Evolutionary conservation across 1,284 basidiomycete species (phyloP).

Genomic region (Filobasidium uniguttulatum): DNA sequence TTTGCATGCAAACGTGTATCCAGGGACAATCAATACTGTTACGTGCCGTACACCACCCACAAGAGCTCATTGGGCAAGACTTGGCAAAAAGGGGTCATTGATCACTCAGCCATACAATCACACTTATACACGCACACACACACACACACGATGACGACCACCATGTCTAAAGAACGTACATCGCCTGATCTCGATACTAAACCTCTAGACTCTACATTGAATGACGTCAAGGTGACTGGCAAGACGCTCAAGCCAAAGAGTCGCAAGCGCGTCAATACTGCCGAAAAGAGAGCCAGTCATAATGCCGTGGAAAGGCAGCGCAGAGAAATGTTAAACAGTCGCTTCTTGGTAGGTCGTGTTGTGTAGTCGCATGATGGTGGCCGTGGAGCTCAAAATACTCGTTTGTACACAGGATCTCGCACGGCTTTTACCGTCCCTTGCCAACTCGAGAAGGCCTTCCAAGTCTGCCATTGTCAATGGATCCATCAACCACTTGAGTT

Average conservation of each 20-base stretch:
- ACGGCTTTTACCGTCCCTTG: conserved; percentile 72
- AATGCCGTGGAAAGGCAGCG: conserved; percentile 88
- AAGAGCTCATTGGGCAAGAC: neutral
- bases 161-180: neutral
- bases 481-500: conserved; percentile 67
- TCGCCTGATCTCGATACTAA: neutral
- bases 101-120: conserved; percentile 6
- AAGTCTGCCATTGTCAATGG: conserved; percentile 92
- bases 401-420: conserved; percentile 66
- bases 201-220: too few relatives aligned
- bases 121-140: neutral
- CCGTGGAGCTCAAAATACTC: too few relatives aligned
- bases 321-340: conserved; percentile 75
- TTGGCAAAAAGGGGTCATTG: conserved; percentile 14
- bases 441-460: conserved; percentile 74
- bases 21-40: conserved; percentile 17
- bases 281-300: conserved; percentile 82
- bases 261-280: conserved; percentile 67
- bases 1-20: conserved; percentile 11
- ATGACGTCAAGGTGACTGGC: conserved; percentile 8
- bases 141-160: neutral
- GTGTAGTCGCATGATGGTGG: too few relatives aligned
- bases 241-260: conserved; percentile 47
- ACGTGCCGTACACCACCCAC: conserved; percentile 21
- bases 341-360: conserved; percentile 57